Conservation (phyloP, 352 stramenopile species). For the Phytopythium aichiense region DNA sequence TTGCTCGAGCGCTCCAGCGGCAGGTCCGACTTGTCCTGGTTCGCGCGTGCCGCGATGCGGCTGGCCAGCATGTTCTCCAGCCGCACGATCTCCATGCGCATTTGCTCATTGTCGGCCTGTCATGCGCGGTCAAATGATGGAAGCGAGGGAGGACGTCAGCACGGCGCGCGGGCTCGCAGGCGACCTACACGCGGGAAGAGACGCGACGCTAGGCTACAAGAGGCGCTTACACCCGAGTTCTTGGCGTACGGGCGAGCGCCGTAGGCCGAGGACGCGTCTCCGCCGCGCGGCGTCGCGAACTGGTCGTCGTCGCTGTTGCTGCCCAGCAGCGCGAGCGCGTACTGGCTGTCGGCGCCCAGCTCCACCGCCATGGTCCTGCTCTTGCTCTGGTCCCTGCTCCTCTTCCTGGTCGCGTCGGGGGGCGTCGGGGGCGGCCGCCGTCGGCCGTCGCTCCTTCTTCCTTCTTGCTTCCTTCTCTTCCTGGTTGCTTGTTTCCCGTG, state of each 20-base stretch:
- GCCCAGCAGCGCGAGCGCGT: slow-evolving; percentile 56
- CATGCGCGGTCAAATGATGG: not conserved
- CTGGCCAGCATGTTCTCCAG: slow-evolving; percentile 71
- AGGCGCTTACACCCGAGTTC: slow-evolving; percentile 36
- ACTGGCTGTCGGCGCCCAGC: slow-evolving; percentile 28
- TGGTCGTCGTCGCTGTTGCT: slow-evolving; percentile 56
- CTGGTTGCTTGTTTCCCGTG: not conserved
- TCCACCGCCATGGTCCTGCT: slow-evolving; percentile 27
- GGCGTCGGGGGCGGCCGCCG: not conserved
- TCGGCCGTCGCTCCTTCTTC: not conserved
- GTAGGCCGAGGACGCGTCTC: slow-evolving; percentile 24
- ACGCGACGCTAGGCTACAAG: not conserved
- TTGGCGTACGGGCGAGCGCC: slow-evolving; percentile 60
- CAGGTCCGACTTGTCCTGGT: slow-evolving; percentile 62
- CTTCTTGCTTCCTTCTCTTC: not conserved
- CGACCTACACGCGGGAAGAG: not conserved
- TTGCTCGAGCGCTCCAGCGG: slow-evolving; percentile 75
- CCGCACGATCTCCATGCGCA: slow-evolving; percentile 73
- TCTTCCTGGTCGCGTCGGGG: too few species aligned
- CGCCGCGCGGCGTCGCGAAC: slow-evolving; percentile 26
- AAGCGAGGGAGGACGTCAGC: not conserved
- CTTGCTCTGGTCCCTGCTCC: too few species aligned
- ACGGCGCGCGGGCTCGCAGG: not conserved
- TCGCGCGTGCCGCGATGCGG: slow-evolving; percentile 65
- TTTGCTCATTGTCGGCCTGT: slow-evolving; percentile 74